Evolutionary conservation across 2,329 filamentous ascomycete genomes (phyloP).

Genomic region (Curvularia verruculosa): DNA sequence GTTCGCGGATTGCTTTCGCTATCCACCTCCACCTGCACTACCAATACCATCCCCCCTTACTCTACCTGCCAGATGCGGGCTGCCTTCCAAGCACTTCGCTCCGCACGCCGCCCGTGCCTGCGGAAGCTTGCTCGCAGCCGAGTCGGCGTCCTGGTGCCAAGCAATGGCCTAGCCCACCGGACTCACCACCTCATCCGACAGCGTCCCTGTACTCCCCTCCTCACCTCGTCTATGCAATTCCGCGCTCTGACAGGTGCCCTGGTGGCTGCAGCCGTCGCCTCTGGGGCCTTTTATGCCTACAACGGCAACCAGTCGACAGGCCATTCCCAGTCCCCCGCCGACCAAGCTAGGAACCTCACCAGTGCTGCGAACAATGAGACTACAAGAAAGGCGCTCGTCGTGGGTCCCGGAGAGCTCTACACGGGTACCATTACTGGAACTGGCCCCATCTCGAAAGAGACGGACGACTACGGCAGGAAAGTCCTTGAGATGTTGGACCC

Average conservation of each 20-base stretch:
- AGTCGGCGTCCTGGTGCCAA: constrained; percentile 41
- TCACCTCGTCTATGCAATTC: constrained; percentile 76
- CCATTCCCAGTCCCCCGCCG: constrained; percentile 27
- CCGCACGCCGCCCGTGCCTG: constrained; percentile 68
- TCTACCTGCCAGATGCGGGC: constrained; percentile 67
- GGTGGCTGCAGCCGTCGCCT: constrained; percentile 71
- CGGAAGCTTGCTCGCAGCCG: constrained; percentile 64
- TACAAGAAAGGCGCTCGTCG: constrained; percentile 73
- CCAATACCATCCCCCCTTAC: constrained; percentile 14
- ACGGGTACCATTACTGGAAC: constrained; percentile 86
- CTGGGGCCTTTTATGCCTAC: constrained; percentile 78
- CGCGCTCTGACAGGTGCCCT: constrained; percentile 71
- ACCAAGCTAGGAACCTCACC: constrained; percentile 44
- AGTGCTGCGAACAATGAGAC: constrained; percentile 55
- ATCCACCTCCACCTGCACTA: constrained; percentile 13
- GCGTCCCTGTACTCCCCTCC: constrained; percentile 52
- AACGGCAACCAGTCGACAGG: constrained; percentile 49
- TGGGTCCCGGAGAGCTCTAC: constrained; percentile 88
- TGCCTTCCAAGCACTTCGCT: constrained; percentile 70
- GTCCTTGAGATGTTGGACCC: constrained; percentile 96
- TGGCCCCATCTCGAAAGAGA: constrained; percentile 85
- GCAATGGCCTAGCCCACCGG: constrained; percentile 57
- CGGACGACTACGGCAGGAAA: constrained; percentile 80
- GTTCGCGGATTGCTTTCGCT: constrained; percentile 10
- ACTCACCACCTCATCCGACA: constrained; percentile 50